A percentile compares a stretch with the other conserved stretches of the same genome.
These are phyloP conservation scores for Kuraishia floccosa DNA, from an alignment of 805 yeast genomes.

Conservation along the genomic window DNA sequence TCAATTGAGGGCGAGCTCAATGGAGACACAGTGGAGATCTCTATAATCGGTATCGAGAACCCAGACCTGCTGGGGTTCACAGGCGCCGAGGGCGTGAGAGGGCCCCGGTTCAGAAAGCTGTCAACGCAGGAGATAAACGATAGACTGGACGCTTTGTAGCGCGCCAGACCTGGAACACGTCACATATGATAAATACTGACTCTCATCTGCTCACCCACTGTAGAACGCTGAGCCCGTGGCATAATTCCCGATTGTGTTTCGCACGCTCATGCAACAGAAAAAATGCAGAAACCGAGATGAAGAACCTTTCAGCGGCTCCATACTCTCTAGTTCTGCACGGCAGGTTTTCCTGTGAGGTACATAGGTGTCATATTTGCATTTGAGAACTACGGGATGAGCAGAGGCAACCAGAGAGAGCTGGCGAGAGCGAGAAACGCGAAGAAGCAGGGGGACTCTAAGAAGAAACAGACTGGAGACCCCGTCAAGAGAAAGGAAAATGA, in stretches of 20 bases:
- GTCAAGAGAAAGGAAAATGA: slow-evolving; percentile 77
- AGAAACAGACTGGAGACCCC: slow-evolving; percentile 79
- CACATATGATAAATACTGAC: no score
- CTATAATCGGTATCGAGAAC: slow-evolving; percentile 75
- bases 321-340: no score
- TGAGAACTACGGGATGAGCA: no score
- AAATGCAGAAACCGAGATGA: no score
- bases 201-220: no score
- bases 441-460: slow-evolving; percentile 57
- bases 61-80: slow-evolving; percentile 73
- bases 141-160: slow-evolving; percentile 79
- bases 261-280: no score
- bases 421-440: slow-evolving; percentile 84
- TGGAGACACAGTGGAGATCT: slow-evolving; percentile 91
- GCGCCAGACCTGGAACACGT: no score
- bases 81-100: slow-evolving; percentile 67
- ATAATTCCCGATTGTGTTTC: no score
- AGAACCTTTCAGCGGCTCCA: no score
- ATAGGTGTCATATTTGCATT: no score
- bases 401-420: slow-evolving; percentile 95
- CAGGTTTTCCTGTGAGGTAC: no score
- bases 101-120: slow-evolving; percentile 84
- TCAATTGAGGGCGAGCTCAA: slow-evolving; percentile 97
- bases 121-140: slow-evolving; percentile 90
- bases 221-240: no score